These are phyloP conservation scores for Deuterostichococcus epilithicus DNA, from an alignment of 139 green algal genomes.

Conservation along the genomic window DNA sequence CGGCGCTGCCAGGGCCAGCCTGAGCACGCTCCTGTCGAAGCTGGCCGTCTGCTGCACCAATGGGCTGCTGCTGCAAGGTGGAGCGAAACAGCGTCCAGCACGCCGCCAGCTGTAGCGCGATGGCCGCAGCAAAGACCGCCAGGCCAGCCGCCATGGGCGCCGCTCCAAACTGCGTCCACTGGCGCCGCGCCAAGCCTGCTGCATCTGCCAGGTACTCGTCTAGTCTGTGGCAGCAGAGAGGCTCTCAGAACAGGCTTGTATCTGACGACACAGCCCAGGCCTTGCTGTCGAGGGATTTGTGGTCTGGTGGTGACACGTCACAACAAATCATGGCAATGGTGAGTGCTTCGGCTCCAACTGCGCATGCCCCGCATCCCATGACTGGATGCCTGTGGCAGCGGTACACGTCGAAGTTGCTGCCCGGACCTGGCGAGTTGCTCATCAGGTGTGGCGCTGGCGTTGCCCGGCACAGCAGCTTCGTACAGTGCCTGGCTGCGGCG, in stretches of 20 bases:
- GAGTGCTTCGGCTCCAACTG: neutral
- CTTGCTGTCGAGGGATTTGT: too few species aligned
- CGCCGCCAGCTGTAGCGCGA: constrained; percentile 31
- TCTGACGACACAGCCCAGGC: too few species aligned
- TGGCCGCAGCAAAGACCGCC: constrained; percentile 26
- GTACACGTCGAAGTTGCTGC: too few species aligned
- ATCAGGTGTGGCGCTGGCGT: neutral
- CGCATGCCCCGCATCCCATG: too few species aligned
- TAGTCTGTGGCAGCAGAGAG: constrained; percentile 3
- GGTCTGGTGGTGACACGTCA: too few species aligned
- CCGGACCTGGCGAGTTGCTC: neutral
- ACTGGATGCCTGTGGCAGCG: too few species aligned
- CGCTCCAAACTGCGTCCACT: constrained; percentile 73
- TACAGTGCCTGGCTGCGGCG: constrained; percentile 21
- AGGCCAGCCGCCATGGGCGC: constrained; percentile 50
- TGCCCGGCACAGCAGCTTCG: neutral
- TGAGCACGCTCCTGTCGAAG: too few species aligned
- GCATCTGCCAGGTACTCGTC: constrained; percentile 42
- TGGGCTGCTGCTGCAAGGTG: too few species aligned
- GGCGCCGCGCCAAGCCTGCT: constrained; percentile 46
- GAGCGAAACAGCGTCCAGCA: neutral
- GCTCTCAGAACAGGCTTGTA: neutral
- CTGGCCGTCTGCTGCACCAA: too few species aligned
- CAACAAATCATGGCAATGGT: neutral
- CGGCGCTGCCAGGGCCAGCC: too few species aligned